Percentiles rank a stretch among this genome's conserved stretches.
Evolutionary conservation across 129 eudicot species (phyloP).

Genomic region (Calendula officinalis): DNA sequence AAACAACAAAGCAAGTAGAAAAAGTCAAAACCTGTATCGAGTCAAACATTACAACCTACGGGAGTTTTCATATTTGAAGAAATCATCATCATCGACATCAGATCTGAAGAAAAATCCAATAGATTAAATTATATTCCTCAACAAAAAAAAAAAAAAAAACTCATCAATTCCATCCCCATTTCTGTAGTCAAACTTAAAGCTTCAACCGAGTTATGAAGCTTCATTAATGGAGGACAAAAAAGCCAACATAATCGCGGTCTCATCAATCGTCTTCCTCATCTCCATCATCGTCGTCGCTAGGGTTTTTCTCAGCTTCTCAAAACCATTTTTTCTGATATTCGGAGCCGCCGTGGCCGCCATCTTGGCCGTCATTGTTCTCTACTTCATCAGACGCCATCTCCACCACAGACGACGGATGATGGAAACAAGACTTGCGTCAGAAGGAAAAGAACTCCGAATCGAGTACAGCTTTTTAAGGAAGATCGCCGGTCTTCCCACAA

Average conservation of each 20-base stretch:
- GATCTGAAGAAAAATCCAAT: too few relatives aligned
- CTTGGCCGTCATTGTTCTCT: slow-evolving; percentile 39
- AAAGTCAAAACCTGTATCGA: slow-evolving; percentile 22
- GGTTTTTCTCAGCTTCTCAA: slow-evolving; percentile 32
- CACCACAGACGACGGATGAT: slow-evolving; percentile 34
- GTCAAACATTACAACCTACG: slow-evolving; percentile 24
- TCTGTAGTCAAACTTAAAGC: neutral
- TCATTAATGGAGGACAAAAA: slow-evolving; percentile 56
- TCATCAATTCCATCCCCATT: too few relatives aligned
- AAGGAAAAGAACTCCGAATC: slow-evolving; percentile 69
- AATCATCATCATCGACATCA: neutral
- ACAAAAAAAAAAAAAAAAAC: too few relatives aligned
- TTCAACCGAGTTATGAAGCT: slow-evolving; percentile 17
- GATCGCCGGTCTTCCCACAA: slow-evolving; percentile 83
- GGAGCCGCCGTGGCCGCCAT: slow-evolving; percentile 67
- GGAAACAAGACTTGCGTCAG: slow-evolving; percentile 48
- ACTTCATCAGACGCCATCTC: slow-evolving; percentile 41
- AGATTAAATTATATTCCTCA: too few relatives aligned
- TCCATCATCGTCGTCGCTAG: slow-evolving; percentile 45
- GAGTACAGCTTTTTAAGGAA: slow-evolving; percentile 85
- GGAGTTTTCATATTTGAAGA: neutral
- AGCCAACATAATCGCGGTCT: slow-evolving; percentile 43
- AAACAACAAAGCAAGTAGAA: slow-evolving; percentile 1
- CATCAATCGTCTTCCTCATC: slow-evolving; percentile 36
- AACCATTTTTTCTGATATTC: slow-evolving; percentile 45